A percentile compares a stretch with the other conserved stretches of the same genome.
Evolutionary conservation across 129 eudicot species (phyloP).

Genomic region (Rutidosis leptorrhynchoides): DNA sequence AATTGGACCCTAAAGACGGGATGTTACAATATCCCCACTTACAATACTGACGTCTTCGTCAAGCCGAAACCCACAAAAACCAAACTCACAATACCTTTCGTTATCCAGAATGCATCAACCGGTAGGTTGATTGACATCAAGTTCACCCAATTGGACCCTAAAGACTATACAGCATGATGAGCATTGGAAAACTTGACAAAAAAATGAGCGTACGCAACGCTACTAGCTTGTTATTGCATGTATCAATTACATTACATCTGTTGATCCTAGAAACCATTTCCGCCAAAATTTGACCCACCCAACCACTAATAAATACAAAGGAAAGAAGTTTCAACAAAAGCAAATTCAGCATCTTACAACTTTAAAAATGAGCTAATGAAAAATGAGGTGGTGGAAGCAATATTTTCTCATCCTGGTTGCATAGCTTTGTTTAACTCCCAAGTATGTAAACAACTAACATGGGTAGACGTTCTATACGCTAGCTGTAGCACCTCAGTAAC

Average conservation of each 20-base stretch:
- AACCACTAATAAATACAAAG: slow-evolving; percentile 21
- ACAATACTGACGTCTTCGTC: too few relatives aligned
- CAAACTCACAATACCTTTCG: too few relatives aligned
- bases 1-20: too few relatives aligned
- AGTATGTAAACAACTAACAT: slow-evolving; percentile 6
- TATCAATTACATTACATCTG: not conserved
- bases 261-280: slow-evolving; percentile 19
- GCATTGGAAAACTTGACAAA: not conserved
- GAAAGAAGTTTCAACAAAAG: slow-evolving; percentile 2
- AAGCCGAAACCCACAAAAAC: too few relatives aligned
- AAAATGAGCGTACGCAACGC: not conserved
- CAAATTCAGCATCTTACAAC: slow-evolving; percentile 18
- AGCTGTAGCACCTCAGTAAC: slow-evolving; percentile 36
- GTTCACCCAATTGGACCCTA: not conserved
- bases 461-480: slow-evolving; percentile 15
- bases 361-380: slow-evolving; percentile 18
- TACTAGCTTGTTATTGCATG: not conserved
- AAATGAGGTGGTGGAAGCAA: slow-evolving; percentile 14
- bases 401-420: slow-evolving; percentile 26
- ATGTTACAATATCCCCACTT: too few relatives aligned
- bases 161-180: not conserved
- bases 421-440: not conserved
- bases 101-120: not conserved
- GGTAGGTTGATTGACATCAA: not conserved
- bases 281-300: slow-evolving; percentile 37